Base-by-base conservation (phyloP, 2,329 filamentous ascomycete species). In the Curvularia verruculosa region DNA sequence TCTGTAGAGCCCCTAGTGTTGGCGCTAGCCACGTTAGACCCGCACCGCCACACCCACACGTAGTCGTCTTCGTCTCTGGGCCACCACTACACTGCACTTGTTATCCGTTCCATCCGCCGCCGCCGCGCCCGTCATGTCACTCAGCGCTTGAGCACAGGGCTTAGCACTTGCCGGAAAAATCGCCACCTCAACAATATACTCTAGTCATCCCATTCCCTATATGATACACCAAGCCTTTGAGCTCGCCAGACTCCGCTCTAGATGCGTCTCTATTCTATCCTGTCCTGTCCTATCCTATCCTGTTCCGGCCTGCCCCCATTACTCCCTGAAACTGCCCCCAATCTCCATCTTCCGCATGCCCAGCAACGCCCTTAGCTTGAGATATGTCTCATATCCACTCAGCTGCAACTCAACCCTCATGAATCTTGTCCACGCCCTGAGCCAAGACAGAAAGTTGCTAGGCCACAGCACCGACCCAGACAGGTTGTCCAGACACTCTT, bases 371-470 rank as follows among this genome's bases (percentile, higher is more conserved):
- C 83, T 81, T 10, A 83, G 48, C 49, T 77, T 80, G 40, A 88
- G 70, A 66, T 83, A 83, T 36, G 77, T 77, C 75, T 88, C 86
- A 71, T 86, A 88, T n/a, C 81, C 66, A 50, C 79, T 80, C 46
- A 88, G 66, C 72, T 86, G 85, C 56, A 85, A 54, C 68, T 86
- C 85, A 0, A 88, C 81, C 31, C 83, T 78, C 51, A 82, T 75
- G 66, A 84, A 86, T 10, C 76, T 78, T 2, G 76, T 69, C 80
- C 84, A 85, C 3, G 85, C 85, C 5, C 69, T 58, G 8, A 87
- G 57, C 59, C 84, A 83, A 3, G 69, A 73, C 61, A 82, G 65
- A 39, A 86, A 69, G 60, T 86, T 87, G 8, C 67, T 53, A 3
- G 83, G 83, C 73, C 80, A 81, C 7, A 86, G 65, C 0, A 85